Base-by-base conservation (phyloP, 345 rosid species). In the Eutrema heterophyllum region DNA sequence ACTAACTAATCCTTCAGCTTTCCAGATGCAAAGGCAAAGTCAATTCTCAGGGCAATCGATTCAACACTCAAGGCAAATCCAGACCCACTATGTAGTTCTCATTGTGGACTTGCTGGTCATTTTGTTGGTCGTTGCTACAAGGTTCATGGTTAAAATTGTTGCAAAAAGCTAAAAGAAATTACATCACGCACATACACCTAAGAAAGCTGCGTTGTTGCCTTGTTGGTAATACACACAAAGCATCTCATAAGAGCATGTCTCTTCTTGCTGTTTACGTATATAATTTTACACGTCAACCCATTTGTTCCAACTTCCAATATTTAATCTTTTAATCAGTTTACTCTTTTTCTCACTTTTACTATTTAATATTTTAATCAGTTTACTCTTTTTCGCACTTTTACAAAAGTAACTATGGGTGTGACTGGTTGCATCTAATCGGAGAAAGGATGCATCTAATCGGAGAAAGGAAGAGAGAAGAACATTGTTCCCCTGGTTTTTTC, bases 91-190 rank as follows among this genome's bases (percentile, higher is more conserved):
- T 40, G 44, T 9, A 1, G 33, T 30, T 30, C 5, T 30, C 33
- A 30, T 30, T 30, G 33, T 30, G 33, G 33, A 3, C 4, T 30
- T 3, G 33, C 33, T 3, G 33, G 5, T 3, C 33, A 30, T 30
- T 5, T 30, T 30, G 33, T 30, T 4, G 33, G 0, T 30, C 0
- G 33, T 30, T 30, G 33, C 24, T 1, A 0, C 24, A 21, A 21
- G 24, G 24, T 21, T 21, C 24, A 1, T 21, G 24, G 2, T 21
- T 21, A 21, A 21, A 32, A 18, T 44, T 43, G 64, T 30, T 55
- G 64, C 52, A 55, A 43, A 43, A 32, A 68, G 54, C 43, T 55
- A 68, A 54, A 68, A 30, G 30, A 67, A 68, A 41, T 68, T 62
- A 36, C 63, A 36, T 57, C 63, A 35, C 14, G 11, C 62, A 56